phyloP scores from a whole-genome alignment of 1,284 basidiomycete species.

The Leccinum subspadiceum region DNA sequence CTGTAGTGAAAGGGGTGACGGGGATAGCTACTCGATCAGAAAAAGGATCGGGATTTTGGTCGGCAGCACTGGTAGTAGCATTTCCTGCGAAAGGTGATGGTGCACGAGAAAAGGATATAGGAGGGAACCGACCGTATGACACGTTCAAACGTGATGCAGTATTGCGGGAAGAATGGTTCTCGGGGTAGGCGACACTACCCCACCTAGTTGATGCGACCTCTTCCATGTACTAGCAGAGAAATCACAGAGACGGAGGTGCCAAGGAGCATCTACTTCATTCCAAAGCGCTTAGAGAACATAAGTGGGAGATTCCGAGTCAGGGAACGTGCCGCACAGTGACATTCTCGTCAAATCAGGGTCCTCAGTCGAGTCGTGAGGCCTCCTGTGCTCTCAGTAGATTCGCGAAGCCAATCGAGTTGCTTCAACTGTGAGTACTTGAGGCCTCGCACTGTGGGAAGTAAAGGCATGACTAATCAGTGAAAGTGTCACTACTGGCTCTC shows the following conservation, averaged over 20 bases:
- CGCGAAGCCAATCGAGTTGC: too few relatives aligned
- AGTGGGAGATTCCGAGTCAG: not conserved
- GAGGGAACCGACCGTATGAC: slow-evolving; percentile 36
- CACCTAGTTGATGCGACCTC: slow-evolving; percentile 35
- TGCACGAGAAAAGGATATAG: not conserved
- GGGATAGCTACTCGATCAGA: slow-evolving; percentile 9
- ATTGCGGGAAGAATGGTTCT: slow-evolving; percentile 8
- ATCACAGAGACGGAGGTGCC: not conserved
- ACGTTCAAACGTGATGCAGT: slow-evolving; percentile 33
- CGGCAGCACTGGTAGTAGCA: slow-evolving; percentile 38
- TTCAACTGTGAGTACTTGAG: too few relatives aligned
- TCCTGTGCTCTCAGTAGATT: not conserved
- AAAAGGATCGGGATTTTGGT: slow-evolving; percentile 16
- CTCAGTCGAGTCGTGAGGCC: not conserved
- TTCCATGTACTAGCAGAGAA: slow-evolving; percentile 37
- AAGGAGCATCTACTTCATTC: not conserved
- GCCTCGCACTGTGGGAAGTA: too few relatives aligned
- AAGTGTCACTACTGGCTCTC: too few relatives aligned
- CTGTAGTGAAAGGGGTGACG: slow-evolving; percentile 15
- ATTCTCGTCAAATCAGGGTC: not conserved
- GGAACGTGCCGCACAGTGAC: not conserved
- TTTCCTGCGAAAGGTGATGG: slow-evolving; percentile 34
- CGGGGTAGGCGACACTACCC: slow-evolving; percentile 32
- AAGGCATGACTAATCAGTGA: too few relatives aligned
- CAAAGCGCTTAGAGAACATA: not conserved